Conservation (phyloP, 352 stramenopile species). For the Phytophthora niederhauseri region DNA sequence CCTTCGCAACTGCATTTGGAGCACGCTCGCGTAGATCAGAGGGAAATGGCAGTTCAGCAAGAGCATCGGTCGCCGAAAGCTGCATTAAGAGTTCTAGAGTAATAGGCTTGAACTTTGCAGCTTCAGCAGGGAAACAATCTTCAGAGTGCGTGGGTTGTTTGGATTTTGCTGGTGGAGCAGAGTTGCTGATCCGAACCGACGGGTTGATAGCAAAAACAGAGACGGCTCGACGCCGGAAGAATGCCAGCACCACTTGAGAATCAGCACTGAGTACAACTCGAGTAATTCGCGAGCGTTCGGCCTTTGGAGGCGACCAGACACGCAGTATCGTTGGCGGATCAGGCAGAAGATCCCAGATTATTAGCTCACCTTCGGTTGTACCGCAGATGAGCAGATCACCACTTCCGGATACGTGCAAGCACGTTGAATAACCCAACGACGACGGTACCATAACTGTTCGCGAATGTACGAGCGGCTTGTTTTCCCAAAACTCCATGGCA, state of each 20-base stretch:
- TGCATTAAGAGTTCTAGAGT: conserved; percentile 35
- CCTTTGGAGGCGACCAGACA: conserved; percentile 32
- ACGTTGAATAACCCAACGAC: conserved; percentile 33
- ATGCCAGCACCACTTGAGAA: conserved; percentile 28
- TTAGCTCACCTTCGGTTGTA: conserved; percentile 38
- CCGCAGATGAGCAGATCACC: conserved; percentile 38
- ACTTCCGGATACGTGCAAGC: conserved; percentile 36
- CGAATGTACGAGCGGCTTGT: conserved; percentile 23
- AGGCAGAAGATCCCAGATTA: conserved; percentile 39
- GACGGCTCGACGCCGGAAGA: conserved; percentile 35
- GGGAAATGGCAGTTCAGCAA: conserved; percentile 29
- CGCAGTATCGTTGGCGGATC: conserved; percentile 28
- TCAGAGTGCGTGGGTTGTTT: conserved; percentile 32
- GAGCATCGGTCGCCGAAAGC: conserved; percentile 23
- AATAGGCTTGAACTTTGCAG: conserved; percentile 43
- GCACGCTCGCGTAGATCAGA: conserved; percentile 27
- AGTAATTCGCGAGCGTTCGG: conserved; percentile 32
- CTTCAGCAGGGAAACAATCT: conserved; percentile 43
- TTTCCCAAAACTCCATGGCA: conserved; percentile 40
- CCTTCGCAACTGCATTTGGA: conserved; percentile 22
- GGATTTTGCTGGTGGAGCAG: conserved; percentile 6
- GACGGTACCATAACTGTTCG: conserved; percentile 28
- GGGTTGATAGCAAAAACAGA: conserved; percentile 9
- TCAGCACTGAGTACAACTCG: conserved; percentile 40
- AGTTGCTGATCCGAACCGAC: not conserved